These are phyloP conservation scores for Verruconis gallopava DNA, from an alignment of 2,329 filamentous ascomycete genomes.

Conservation along the genomic window DNA sequence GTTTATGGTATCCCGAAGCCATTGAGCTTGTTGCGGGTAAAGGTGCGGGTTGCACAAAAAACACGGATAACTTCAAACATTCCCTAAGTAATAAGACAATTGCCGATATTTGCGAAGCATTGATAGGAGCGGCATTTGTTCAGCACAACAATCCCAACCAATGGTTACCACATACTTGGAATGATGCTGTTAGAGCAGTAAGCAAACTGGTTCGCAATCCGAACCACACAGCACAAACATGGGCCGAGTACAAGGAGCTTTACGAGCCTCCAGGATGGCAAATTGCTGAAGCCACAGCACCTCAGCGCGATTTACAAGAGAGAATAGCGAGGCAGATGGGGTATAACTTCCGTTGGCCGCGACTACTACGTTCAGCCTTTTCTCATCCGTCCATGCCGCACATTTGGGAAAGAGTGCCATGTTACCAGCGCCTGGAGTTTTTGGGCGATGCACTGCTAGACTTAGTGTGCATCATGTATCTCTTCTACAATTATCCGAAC, in stretches of 20 bases:
- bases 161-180: slow-evolving; percentile 37
- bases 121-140: slow-evolving; percentile 75
- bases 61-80: slow-evolving; percentile 40
- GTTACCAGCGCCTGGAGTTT: slow-evolving; percentile 86
- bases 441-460: slow-evolving; percentile 81
- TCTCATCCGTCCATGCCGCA: slow-evolving; percentile 73
- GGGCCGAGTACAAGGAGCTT: slow-evolving; percentile 56
- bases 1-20: slow-evolving; percentile 79
- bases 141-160: slow-evolving; percentile 32
- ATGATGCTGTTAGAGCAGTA: slow-evolving; percentile 51
- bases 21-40: slow-evolving; percentile 65
- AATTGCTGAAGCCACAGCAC: slow-evolving; percentile 44
- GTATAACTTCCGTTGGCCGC: slow-evolving; percentile 61
- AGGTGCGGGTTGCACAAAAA: slow-evolving; percentile 29
- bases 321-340: slow-evolving; percentile 47
- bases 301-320: slow-evolving; percentile 54
- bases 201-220: slow-evolving; percentile 55
- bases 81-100: slow-evolving; percentile 74
- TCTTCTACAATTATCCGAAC: slow-evolving; percentile 63
- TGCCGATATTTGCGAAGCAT: slow-evolving; percentile 85
- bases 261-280: slow-evolving; percentile 66
- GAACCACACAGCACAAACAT: slow-evolving; percentile 57
- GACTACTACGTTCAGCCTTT: slow-evolving; percentile 71
- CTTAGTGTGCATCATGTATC: slow-evolving; percentile 68
- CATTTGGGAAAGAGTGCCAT: slow-evolving; percentile 64